Conservation (phyloP, 306 rosid species). For the Mimosa pudica region DNA sequence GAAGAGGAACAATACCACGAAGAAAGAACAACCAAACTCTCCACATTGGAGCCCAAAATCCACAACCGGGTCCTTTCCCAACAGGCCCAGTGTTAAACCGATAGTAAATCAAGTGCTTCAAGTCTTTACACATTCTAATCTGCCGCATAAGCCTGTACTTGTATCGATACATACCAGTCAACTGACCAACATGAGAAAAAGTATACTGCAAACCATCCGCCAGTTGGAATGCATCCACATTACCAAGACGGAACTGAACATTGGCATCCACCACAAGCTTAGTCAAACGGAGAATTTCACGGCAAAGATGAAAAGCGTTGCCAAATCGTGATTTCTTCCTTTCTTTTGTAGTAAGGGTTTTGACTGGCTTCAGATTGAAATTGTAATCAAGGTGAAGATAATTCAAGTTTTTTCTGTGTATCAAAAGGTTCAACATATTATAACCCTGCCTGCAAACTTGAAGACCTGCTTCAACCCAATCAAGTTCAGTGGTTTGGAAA, state of each 20-base stretch:
- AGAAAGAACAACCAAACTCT: conserved; percentile 98
- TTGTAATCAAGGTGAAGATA: conserved; percentile 98
- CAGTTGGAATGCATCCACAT: conserved; percentile 96
- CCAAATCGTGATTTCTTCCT: conserved; percentile 97
- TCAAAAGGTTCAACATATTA: conserved; percentile 94
- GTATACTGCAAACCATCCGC: conserved; percentile 98
- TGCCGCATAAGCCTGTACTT: conserved; percentile 98
- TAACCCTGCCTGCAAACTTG: conserved; percentile 99
- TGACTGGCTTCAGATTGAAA: conserved; percentile 96
- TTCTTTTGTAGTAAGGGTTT: conserved; percentile 93
- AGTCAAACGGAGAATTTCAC: conserved; percentile 95
- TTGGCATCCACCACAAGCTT: conserved; percentile 99
- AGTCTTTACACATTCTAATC: conserved; percentile 97
- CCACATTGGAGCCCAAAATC: conserved; percentile 99
- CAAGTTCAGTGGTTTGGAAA: conserved; percentile 98
- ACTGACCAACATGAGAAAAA: conserved; percentile 96
- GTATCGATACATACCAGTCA: conserved; percentile 99
- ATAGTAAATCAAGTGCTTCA: conserved; percentile 94
- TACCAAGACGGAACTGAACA: conserved; percentile 96
- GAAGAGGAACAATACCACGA: conserved; percentile 96
- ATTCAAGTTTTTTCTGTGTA: conserved; percentile 95
- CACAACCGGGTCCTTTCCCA: conserved; percentile 99
- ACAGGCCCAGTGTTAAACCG: conserved; percentile 99
- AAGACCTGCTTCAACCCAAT: conserved; percentile 99
- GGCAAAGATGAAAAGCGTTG: conserved; percentile 97